Percentiles rank a stretch among this genome's conserved stretches.
These are phyloP conservation scores for Fusarium annulatum DNA, from an alignment of 2,329 filamentous ascomycete genomes.

Conservation along the genomic window DNA sequence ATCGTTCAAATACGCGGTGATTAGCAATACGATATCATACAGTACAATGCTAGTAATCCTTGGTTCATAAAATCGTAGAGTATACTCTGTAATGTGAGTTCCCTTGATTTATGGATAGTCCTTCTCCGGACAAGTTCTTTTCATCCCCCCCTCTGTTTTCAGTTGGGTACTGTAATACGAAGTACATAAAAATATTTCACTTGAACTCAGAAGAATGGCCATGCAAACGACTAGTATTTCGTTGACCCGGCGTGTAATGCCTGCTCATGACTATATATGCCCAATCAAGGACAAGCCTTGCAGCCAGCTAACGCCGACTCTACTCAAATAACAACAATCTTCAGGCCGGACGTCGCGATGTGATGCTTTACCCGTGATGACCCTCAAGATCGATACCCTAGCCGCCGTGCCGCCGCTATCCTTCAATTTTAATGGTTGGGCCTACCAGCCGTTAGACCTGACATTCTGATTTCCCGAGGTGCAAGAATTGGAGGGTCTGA, in stretches of 20 bases:
- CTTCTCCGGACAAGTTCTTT: not conserved
- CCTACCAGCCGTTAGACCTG: slow-evolving; percentile 40
- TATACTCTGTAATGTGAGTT: not conserved
- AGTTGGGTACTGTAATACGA: not conserved
- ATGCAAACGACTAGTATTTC: slow-evolving; percentile 45
- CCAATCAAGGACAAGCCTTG: slow-evolving; percentile 30
- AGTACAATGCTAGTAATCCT: slow-evolving; percentile 8
- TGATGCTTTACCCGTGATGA: slow-evolving; percentile 13
- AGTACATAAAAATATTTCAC: slow-evolving; percentile 2
- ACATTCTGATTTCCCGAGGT: slow-evolving; percentile 27
- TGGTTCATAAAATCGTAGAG: not conserved
- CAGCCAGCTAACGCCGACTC: slow-evolving; percentile 40
- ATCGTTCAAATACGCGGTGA: slow-evolving; percentile 12
- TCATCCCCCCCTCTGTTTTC: not conserved
- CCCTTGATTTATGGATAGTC: not conserved
- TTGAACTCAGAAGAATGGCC: slow-evolving; percentile 10
- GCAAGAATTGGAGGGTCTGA: slow-evolving; percentile 11
- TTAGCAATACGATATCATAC: slow-evolving; percentile 1
- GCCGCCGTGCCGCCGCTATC: slow-evolving; percentile 40
- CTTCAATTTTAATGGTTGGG: slow-evolving; percentile 44
- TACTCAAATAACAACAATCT: slow-evolving; percentile 41
- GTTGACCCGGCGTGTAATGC: slow-evolving; percentile 39
- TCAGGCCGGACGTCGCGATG: slow-evolving; percentile 26
- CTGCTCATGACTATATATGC: slow-evolving; percentile 34
- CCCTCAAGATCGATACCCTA: slow-evolving; percentile 40